Percentiles rank a stretch among this genome's conserved stretches.
These are phyloP conservation scores for Talaromyces sp. DNA, from an alignment of 2,329 filamentous ascomycete genomes.

Conservation along the genomic window DNA sequence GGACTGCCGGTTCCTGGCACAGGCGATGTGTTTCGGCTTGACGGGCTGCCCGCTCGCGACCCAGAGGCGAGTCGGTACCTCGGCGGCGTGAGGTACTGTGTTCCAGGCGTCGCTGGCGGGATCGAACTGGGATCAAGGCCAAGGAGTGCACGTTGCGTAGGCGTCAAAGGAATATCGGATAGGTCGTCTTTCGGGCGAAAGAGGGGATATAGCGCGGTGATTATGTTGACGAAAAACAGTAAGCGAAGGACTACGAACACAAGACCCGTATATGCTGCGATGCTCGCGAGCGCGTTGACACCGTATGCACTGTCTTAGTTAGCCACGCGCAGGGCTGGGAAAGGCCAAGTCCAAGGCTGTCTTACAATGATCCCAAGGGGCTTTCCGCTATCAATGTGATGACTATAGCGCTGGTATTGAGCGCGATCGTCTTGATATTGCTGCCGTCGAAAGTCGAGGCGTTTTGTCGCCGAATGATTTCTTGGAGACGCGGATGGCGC, in stretches of 20 bases:
- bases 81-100: conserved; percentile 77
- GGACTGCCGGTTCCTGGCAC: conserved; percentile 32
- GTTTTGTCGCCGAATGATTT: conserved; percentile 77
- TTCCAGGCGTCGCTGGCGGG: conserved; percentile 59
- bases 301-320: conserved; percentile 5
- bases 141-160: conserved; percentile 78
- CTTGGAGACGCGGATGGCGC: conserved; percentile 82
- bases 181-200: conserved; percentile 69
- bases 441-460: conserved; percentile 71
- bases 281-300: conserved; percentile 3
- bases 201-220: conserved; percentile 65
- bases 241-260: conserved; percentile 54
- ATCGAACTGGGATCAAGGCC: conserved; percentile 68
- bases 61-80: conserved; percentile 73
- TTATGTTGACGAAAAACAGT: conserved; percentile 65
- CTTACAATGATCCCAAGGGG: conserved; percentile 34
- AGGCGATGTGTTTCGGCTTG: conserved; percentile 33
- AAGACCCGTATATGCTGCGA: conserved; percentile 36
- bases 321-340: background rate
- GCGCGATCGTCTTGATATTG: conserved; percentile 65
- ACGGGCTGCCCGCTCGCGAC: conserved; percentile 41
- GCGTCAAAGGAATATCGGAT: conserved; percentile 83
- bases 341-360: background rate
- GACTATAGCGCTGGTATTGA: conserved; percentile 58
- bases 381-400: conserved; percentile 43